Evolutionary conservation across 2,329 filamentous ascomycete genomes (phyloP).

Genomic region (Pseudogymnoascus sp.): DNA sequence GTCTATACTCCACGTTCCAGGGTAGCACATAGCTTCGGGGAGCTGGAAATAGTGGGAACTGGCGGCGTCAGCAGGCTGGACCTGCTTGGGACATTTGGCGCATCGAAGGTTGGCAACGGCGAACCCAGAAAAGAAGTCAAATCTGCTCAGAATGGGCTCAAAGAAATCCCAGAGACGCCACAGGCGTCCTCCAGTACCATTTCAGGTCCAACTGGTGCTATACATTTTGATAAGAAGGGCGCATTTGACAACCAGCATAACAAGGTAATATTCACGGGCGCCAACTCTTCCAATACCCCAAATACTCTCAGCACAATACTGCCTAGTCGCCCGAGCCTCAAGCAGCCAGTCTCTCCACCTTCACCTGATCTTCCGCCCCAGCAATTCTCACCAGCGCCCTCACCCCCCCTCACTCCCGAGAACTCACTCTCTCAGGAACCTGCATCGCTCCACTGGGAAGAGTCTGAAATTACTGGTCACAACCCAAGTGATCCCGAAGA

Average conservation of each 20-base stretch:
- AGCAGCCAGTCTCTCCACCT: neutral
- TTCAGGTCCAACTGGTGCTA: neutral
- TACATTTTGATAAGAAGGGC: neutral
- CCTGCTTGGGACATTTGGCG: conserved; percentile 10
- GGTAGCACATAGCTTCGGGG: conserved; percentile 25
- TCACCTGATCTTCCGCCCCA: conserved; percentile 18
- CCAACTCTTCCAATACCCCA: neutral
- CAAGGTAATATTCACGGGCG: neutral
- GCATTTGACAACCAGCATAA: neutral
- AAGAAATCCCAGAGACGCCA: conserved; percentile 23
- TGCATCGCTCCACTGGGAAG: conserved; percentile 56
- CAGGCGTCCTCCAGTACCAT: conserved; percentile 14
- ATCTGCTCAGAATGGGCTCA: neutral
- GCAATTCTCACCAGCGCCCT: neutral
- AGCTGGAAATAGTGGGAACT: conserved; percentile 20
- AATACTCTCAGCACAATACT: neutral
- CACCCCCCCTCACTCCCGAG: neutral
- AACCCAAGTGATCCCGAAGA: conserved; percentile 57
- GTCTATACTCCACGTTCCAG: conserved; percentile 20
- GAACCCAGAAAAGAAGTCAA: neutral
- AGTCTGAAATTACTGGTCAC: conserved; percentile 60
- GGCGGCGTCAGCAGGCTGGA: conserved; percentile 17
- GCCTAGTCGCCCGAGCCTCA: conserved; percentile 17
- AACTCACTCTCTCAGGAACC: conserved; percentile 26
- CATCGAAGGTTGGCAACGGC: conserved; percentile 4